phyloP scores from a whole-genome alignment of 1,139 yeast species.

The Debaryomyces psychrophilus region DNA sequence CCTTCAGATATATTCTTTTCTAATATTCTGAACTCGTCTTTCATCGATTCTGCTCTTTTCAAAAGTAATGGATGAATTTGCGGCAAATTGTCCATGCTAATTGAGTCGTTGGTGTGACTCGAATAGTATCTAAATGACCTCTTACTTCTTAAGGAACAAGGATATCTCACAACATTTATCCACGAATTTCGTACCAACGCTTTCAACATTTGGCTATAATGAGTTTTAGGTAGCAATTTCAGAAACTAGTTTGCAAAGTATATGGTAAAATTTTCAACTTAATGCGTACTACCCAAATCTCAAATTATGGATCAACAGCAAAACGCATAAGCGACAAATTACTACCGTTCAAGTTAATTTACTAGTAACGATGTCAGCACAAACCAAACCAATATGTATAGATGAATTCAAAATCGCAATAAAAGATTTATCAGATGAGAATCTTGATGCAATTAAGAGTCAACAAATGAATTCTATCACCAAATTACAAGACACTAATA shows the following conservation, averaged over 20 bases:
- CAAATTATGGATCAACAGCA: not conserved
- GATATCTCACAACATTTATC: not conserved
- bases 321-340: not conserved
- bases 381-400: slow-evolving; percentile 30
- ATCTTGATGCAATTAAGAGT: slow-evolving; percentile 24
- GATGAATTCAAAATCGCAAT: slow-evolving; percentile 34
- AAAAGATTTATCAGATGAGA: slow-evolving; percentile 38
- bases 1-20: slow-evolving; percentile 52
- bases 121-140: not conserved
- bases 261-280: not conserved
- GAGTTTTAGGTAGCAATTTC: not conserved
- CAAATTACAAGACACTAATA: slow-evolving; percentile 39
- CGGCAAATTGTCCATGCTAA: slow-evolving; percentile 20
- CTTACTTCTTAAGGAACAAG: not conserved
- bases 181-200: not conserved
- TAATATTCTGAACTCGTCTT: slow-evolving; percentile 51
- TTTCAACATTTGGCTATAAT: not conserved
- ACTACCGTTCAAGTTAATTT: not conserved
- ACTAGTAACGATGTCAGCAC: slow-evolving; percentile 19
- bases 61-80: slow-evolving; percentile 62
- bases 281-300: not conserved
- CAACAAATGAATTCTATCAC: slow-evolving; percentile 32
- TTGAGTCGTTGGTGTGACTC: not conserved
- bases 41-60: slow-evolving; percentile 59
- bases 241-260: not conserved